These are phyloP conservation scores for Chamaecrista fasciculata DNA, from an alignment of 306 rosid genomes.

Conservation along the genomic window DNA sequence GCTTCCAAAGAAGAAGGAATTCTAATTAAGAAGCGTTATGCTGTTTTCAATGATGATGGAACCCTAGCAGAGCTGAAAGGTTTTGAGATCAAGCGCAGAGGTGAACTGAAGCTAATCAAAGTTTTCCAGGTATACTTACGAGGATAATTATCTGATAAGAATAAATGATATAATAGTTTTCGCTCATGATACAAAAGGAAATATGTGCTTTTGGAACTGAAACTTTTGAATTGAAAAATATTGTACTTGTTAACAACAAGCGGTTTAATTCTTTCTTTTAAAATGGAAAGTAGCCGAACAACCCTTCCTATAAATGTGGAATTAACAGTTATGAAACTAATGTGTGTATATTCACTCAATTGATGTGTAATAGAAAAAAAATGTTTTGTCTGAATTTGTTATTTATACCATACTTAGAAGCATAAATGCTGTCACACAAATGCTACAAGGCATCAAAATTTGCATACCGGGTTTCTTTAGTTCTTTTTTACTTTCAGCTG, in stretches of 20 bases:
- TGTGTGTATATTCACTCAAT: not conserved
- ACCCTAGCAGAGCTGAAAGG: conserved; percentile 98
- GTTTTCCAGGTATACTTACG: conserved; percentile 83
- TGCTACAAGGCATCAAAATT: not conserved
- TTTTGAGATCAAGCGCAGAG: conserved; percentile 99
- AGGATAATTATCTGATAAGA: conserved; percentile 13
- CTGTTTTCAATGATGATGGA: conserved; percentile 97
- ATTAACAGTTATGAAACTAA: not conserved
- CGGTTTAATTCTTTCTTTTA: not conserved
- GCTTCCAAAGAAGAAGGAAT: conserved; percentile 99
- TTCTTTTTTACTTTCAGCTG: conserved; percentile 16
- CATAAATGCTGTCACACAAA: not conserved
- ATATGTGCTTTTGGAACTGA: conserved; percentile 4
- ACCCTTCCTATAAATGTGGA: not conserved
- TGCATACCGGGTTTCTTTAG: conserved; percentile 5
- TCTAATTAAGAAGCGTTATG: conserved; percentile 94
- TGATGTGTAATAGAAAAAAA: conserved; percentile 10
- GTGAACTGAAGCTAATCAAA: conserved; percentile 97
- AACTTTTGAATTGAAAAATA: not conserved
- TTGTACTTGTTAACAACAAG: not conserved
- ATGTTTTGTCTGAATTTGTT: not conserved
- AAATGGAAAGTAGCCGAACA: not conserved
- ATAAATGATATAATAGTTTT: not conserved
- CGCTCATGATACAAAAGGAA: conserved; percentile 16
- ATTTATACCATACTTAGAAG: not conserved